Evolutionary conservation across 2,329 filamentous ascomycete species (phyloP).

Genomic region (Coniosporium tulheliwenetii): DNA sequence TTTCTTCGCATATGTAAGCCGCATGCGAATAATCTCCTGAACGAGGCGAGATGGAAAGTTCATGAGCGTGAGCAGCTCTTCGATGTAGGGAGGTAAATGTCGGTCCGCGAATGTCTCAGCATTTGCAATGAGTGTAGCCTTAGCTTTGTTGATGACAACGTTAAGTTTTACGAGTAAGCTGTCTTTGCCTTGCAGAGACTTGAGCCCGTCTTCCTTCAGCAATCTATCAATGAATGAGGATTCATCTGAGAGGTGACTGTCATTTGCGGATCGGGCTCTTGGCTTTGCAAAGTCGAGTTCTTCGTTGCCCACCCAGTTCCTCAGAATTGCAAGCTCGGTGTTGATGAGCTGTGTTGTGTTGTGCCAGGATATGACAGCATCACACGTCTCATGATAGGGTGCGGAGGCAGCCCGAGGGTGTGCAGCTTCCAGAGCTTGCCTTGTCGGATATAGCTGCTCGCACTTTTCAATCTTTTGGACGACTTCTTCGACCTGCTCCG

Average conservation of each 20-base stretch:
- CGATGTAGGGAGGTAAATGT: slow-evolving; percentile 89
- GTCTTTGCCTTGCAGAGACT: slow-evolving; percentile 69
- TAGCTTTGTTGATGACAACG: slow-evolving; percentile 82
- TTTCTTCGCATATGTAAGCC: slow-evolving; percentile 79
- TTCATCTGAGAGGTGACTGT: slow-evolving; percentile 69
- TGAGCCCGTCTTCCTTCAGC: slow-evolving; percentile 88
- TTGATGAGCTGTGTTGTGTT: slow-evolving; percentile 96
- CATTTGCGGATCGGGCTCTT: slow-evolving; percentile 41
- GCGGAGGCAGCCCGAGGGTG: slow-evolving; percentile 65
- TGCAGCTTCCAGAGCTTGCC: slow-evolving; percentile 53
- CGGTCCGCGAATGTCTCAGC: slow-evolving; percentile 71
- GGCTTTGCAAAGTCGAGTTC: slow-evolving; percentile 80
- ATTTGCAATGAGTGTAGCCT: slow-evolving; percentile 77
- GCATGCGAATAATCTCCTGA: slow-evolving; percentile 88
- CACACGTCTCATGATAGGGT: slow-evolving; percentile 66
- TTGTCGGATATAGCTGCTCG: slow-evolving; percentile 72
- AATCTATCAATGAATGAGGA: slow-evolving; percentile 88
- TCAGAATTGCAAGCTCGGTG: slow-evolving; percentile 77
- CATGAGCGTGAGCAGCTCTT: slow-evolving; percentile 88
- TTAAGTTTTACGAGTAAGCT: slow-evolving; percentile 79
- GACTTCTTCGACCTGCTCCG: slow-evolving; percentile 66
- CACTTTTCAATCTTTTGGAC: slow-evolving; percentile 82
- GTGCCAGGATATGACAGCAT: slow-evolving; percentile 87
- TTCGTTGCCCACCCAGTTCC: slow-evolving; percentile 93
- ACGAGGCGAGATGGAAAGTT: slow-evolving; percentile 94